A percentile compares a stretch with the other conserved stretches of the same genome.
Conservation (phyloP, 208 protist genomes). For the Trichomonas tenax region DNA sequence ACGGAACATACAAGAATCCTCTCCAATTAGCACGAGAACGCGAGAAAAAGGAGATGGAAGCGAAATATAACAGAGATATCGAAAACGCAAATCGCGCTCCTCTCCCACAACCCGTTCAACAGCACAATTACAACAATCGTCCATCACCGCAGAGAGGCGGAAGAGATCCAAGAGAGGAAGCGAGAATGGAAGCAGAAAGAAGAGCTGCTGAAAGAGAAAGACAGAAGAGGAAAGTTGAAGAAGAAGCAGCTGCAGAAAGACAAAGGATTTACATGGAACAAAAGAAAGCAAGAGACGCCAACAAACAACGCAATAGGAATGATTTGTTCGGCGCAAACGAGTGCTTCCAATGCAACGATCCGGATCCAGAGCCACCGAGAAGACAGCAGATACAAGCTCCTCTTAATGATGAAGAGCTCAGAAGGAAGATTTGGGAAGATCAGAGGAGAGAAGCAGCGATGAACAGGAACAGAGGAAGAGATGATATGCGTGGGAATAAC, state of each 20-base stretch:
- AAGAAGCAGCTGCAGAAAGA: not conserved
- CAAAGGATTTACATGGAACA: not conserved
- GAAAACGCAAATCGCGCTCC: not conserved
- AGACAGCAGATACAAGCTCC: not conserved
- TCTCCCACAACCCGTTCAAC: not conserved
- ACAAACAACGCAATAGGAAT: not conserved
- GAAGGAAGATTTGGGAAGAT: not conserved
- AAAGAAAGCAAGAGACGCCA: not conserved
- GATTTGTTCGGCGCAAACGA: not conserved
- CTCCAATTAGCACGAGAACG: not conserved
- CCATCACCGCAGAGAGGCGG: not conserved
- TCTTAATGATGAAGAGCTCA: not conserved
- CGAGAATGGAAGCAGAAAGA: not conserved
- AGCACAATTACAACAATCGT: not conserved
- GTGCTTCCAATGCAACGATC: not conserved
- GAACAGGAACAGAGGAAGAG: not conserved
- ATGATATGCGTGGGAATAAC: not conserved
- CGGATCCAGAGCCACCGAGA: not conserved
- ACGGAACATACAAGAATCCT: not conserved
- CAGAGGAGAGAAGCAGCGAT: not conserved
- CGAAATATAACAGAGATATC: not conserved
- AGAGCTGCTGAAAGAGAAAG: not conserved
- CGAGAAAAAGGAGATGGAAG: not conserved
- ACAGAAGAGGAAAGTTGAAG: not conserved
- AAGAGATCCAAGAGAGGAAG: not conserved